Evolutionary conservation across 2,329 filamentous ascomycete species (phyloP).

Genomic region (Saccharata proteae): DNA sequence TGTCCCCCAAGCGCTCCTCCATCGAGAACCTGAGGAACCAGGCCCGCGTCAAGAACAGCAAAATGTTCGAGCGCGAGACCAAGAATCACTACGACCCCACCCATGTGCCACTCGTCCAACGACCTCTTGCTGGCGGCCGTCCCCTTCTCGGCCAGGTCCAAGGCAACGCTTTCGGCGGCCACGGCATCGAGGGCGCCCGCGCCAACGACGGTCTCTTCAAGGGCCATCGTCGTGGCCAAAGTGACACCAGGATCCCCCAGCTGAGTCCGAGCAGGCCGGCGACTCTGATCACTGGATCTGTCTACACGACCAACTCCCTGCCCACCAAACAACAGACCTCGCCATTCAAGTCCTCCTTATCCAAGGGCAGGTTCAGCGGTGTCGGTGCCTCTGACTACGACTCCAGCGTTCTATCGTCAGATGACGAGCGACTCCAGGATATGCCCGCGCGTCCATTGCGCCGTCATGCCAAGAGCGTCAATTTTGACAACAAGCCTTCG

Average conservation of each 20-base stretch:
- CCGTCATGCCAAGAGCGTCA: slow-evolving; percentile 90
- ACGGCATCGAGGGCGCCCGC: slow-evolving; percentile 37
- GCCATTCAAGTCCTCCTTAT: slow-evolving; percentile 82
- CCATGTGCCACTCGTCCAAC: slow-evolving; percentile 63
- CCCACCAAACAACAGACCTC: slow-evolving; percentile 37
- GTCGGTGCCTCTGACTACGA: slow-evolving; percentile 22
- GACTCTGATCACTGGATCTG: slow-evolving; percentile 49
- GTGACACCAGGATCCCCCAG: slow-evolving; percentile 47
- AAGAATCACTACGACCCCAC: slow-evolving; percentile 87
- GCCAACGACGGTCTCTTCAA: slow-evolving; percentile 17
- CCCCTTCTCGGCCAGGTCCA: slow-evolving; percentile 51
- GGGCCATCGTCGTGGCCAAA: slow-evolving; percentile 38
- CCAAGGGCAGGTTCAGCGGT: slow-evolving; percentile 45
- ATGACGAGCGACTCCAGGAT: slow-evolving; percentile 44
- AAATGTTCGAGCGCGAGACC: slow-evolving; percentile 86
- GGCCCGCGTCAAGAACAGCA: slow-evolving; percentile 95
- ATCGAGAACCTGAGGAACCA: slow-evolving; percentile 93
- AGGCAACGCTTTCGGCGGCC: slow-evolving; percentile 55
- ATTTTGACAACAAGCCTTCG: slow-evolving; percentile 85
- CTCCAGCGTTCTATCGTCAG: slow-evolving; percentile 22
- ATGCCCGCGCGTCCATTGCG: slow-evolving; percentile 53
- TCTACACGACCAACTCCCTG: slow-evolving; percentile 13
- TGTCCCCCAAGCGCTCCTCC: slow-evolving; percentile 69
- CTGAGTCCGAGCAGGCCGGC: slow-evolving; percentile 44
- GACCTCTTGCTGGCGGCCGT: slow-evolving; percentile 57